Conservation (phyloP, 352 stramenopile species). For the Phytophthora foliorum region DNA sequence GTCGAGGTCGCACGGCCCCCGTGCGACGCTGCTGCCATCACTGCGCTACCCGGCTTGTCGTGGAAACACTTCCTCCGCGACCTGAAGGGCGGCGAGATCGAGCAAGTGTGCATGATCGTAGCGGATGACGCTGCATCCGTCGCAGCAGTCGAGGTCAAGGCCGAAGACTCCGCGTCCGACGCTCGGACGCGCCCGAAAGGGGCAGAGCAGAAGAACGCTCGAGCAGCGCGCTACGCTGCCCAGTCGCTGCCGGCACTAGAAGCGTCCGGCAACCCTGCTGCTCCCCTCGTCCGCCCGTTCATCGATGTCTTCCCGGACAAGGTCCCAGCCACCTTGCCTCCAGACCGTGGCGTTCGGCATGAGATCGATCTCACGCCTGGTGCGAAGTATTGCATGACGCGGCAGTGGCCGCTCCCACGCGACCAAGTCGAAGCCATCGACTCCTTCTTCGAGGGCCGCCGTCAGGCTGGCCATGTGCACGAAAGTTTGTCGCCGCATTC, state of each 20-base stretch:
- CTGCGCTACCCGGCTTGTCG: neutral
- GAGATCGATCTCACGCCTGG: constrained; percentile 39
- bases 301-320: constrained; percentile 37
- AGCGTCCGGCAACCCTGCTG: constrained; percentile 8
- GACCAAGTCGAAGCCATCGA: too few species aligned
- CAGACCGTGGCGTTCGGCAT: constrained; percentile 27
- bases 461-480: too few species aligned
- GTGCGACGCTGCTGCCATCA: constrained; percentile 16
- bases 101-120: constrained; percentile 29
- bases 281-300: constrained; percentile 15
- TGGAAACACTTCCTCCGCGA: constrained; percentile 34
- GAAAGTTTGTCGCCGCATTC: too few species aligned
- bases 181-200: constrained; percentile 4
- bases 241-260: constrained; percentile 21
- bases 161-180: constrained; percentile 3
- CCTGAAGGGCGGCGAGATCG: constrained; percentile 28
- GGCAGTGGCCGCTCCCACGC: constrained; percentile 35
- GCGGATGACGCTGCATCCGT: constrained; percentile 1
- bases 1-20: constrained; percentile 13
- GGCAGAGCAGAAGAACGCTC: constrained; percentile 15
- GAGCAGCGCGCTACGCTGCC: constrained; percentile 19
- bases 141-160: constrained; percentile 2
- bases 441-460: too few species aligned
- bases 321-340: constrained; percentile 19
- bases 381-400: constrained; percentile 41